Conservation (phyloP, 768 basidiomycete genomes). For the Panellus pusillus region DNA sequence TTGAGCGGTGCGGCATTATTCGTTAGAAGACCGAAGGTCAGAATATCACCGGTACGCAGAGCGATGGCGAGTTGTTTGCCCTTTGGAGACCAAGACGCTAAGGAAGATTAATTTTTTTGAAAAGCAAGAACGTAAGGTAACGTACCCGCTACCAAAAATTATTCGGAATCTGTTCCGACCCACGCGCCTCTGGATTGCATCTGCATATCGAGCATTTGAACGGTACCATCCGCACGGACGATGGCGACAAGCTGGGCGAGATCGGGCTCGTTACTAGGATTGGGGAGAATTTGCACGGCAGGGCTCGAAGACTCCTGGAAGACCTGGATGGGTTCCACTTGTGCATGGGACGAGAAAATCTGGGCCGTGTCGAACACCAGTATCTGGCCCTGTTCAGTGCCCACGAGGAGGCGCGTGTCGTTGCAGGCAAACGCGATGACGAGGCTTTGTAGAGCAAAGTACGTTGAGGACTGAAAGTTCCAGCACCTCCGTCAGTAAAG, state of each 20-base stretch:
- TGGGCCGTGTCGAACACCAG: constrained; percentile 56
- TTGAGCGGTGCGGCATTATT: constrained; percentile 56
- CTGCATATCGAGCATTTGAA: constrained; percentile 60
- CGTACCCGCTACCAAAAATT: constrained; percentile 61
- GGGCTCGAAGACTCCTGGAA: constrained; percentile 46
- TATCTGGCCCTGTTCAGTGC: constrained; percentile 58
- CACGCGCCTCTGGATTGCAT: constrained; percentile 59
- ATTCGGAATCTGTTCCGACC: constrained; percentile 44
- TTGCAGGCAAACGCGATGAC: constrained; percentile 56
- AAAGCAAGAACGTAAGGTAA: constrained; percentile 10
- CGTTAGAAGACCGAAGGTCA: constrained; percentile 62
- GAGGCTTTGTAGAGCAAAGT: constrained; percentile 48
- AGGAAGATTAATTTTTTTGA: constrained; percentile 8
- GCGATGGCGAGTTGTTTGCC: constrained; percentile 84
- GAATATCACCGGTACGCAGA: constrained; percentile 65
- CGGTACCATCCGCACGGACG: constrained; percentile 46
- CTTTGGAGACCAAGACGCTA: constrained; percentile 85
- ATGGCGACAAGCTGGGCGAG: constrained; percentile 62
- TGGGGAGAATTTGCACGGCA: constrained; percentile 58
- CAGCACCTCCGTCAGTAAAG: constrained; percentile 42
- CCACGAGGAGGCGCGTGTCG: constrained; percentile 62
- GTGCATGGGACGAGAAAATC: constrained; percentile 47
- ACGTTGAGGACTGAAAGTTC: constrained; percentile 52
- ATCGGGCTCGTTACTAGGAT: constrained; percentile 56
- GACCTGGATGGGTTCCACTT: constrained; percentile 41